These are phyloP conservation scores for Hypoxylon sp. DNA, from an alignment of 2,329 filamentous ascomycete species.

Conservation along the genomic window DNA sequence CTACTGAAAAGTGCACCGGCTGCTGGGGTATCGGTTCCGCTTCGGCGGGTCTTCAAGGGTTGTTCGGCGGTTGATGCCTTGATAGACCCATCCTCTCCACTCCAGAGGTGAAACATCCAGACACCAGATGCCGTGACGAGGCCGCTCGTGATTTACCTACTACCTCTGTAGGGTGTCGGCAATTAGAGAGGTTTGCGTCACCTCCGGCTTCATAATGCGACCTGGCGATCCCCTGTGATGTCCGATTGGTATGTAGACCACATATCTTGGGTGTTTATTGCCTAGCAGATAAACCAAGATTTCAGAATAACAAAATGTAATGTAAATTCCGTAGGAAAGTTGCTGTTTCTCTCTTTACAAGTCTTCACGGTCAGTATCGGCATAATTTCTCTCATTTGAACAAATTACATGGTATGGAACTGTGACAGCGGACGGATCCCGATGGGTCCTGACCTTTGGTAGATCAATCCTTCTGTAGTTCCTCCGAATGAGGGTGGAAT, in stretches of 20 bases:
- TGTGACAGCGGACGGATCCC: neutral
- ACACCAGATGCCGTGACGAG: slow-evolving; percentile 2
- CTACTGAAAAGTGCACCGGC: slow-evolving; percentile 13
- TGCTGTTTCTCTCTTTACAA: neutral
- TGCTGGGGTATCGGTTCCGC: slow-evolving; percentile 29
- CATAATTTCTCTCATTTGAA: neutral
- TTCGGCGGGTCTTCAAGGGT: slow-evolving; percentile 36
- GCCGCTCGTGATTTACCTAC: slow-evolving; percentile 8
- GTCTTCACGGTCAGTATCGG: neutral
- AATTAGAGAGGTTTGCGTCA: slow-evolving; percentile 14
- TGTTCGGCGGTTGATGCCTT: slow-evolving; percentile 25
- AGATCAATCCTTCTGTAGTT: slow-evolving; percentile 22
- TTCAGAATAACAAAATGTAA: no score
- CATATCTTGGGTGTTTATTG: neutral
- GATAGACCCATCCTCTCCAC: no score
- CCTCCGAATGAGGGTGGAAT: slow-evolving; percentile 6
- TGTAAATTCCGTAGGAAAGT: neutral
- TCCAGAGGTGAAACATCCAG: slow-evolving; percentile 22
- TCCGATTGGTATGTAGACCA: neutral
- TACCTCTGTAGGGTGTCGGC: slow-evolving; percentile 9
- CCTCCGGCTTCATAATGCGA: slow-evolving; percentile 8
- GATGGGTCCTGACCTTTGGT: slow-evolving; percentile 4
- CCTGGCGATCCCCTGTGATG: neutral
- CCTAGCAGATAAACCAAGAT: neutral
- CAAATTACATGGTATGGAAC: neutral